Evolutionary conservation across 2,329 filamentous ascomycete genomes (phyloP).

Genomic region (Tolypocladium sp.): DNA sequence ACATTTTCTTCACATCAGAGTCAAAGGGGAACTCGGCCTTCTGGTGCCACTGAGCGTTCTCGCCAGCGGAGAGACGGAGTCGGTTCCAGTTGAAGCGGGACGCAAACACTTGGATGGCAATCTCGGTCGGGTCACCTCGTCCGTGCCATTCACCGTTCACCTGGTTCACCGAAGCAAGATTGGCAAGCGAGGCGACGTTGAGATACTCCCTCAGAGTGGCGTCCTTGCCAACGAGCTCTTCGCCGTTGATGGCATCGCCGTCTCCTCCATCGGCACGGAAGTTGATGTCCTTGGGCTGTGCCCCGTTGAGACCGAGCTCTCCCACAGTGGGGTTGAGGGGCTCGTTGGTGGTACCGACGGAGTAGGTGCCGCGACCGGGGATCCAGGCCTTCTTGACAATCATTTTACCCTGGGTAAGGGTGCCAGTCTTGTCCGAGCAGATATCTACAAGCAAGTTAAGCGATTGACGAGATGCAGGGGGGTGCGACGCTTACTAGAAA

Average conservation of each 20-base stretch:
- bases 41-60: constrained; percentile 43
- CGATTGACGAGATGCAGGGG: constrained; percentile 1
- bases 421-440: constrained; percentile 50
- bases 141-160: constrained; percentile 48
- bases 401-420: constrained; percentile 44
- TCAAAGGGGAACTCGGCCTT: constrained; percentile 66
- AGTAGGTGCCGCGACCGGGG: constrained; percentile 36
- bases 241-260: constrained; percentile 14
- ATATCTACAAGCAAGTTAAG: constrained; percentile 29
- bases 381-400: constrained; percentile 44
- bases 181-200: constrained; percentile 55
- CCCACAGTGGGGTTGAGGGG: constrained; percentile 49
- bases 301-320: constrained; percentile 28
- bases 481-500: constrained; percentile 29
- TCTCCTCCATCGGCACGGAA: constrained; percentile 15
- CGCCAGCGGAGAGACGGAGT: constrained; percentile 37
- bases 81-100: constrained; percentile 58
- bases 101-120: constrained; percentile 67
- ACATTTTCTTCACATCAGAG: constrained; percentile 69
- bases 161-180: constrained; percentile 53
- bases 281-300: constrained; percentile 24
- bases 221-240: constrained; percentile 33
- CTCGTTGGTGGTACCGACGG: constrained; percentile 38
- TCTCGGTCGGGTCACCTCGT: constrained; percentile 56
- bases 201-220: constrained; percentile 44